phyloP scores from a whole-genome alignment of 768 basidiomycete genomes.

The Mycena vitilis region DNA sequence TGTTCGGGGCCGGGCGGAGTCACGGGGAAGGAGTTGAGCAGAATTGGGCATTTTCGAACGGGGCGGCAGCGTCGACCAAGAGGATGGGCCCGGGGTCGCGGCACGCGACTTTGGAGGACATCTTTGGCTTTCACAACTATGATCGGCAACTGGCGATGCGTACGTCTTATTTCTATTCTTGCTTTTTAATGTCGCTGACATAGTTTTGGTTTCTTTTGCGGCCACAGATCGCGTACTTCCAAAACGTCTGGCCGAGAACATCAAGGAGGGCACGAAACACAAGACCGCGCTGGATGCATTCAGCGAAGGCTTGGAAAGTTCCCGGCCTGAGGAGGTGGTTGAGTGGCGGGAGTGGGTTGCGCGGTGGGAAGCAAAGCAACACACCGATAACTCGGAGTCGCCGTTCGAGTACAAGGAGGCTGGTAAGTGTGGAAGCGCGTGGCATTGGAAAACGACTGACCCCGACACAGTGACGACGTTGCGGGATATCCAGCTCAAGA shows the following conservation, averaged over 20 bases:
- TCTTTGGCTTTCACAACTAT: not conserved
- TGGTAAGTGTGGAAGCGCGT: not conserved
- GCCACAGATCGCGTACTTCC: not conserved
- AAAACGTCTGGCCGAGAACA: not conserved
- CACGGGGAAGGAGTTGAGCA: not conserved
- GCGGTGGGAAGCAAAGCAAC: not conserved
- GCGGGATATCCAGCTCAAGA: not conserved
- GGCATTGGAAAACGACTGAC: no score
- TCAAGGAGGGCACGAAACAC: not conserved
- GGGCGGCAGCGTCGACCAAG: not conserved
- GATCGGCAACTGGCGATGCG: conserved; percentile 4
- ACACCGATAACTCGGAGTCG: not conserved
- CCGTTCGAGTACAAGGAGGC: not conserved
- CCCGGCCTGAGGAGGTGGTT: not conserved
- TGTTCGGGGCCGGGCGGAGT: not conserved
- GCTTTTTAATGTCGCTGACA: no score
- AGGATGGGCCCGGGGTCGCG: not conserved
- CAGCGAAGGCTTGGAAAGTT: not conserved
- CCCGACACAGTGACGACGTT: not conserved
- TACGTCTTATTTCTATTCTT: not conserved
- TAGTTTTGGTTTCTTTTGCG: no score
- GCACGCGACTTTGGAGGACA: not conserved
- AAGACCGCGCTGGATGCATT: not conserved
- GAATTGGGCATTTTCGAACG: conserved; percentile 1
- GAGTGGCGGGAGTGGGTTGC: not conserved